Percentiles rank a stretch among this genome's conserved stretches.
phyloP scores from a whole-genome alignment of 192 early-diverging fungal genomes.

The Chytriomyces sp. region DNA sequence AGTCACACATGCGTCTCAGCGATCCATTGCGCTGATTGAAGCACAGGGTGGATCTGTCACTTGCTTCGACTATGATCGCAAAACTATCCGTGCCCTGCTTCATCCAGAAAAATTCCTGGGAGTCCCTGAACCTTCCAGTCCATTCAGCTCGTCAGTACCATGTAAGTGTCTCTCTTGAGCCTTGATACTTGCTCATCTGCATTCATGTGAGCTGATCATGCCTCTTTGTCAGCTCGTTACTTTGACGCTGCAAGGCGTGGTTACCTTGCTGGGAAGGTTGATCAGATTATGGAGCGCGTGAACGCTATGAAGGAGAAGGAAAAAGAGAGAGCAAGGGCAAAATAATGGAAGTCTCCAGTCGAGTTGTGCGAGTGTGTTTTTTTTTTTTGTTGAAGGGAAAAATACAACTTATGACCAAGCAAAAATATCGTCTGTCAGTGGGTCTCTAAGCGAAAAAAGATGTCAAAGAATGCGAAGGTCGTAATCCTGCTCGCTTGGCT shows the following conservation, averaged over 20 bases:
- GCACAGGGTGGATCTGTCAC: slow-evolving; percentile 79
- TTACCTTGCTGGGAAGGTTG: slow-evolving; percentile 63
- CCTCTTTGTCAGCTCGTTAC: slow-evolving; percentile 59
- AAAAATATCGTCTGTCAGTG: no score
- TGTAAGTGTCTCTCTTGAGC: slow-evolving; percentile 14
- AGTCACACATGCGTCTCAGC: slow-evolving; percentile 77
- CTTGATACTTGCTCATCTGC: neutral
- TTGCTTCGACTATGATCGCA: slow-evolving; percentile 77
- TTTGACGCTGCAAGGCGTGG: slow-evolving; percentile 71
- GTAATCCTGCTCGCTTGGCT: no score
- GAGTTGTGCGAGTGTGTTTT: no score
- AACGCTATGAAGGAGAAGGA: neutral
- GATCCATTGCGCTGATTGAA: slow-evolving; percentile 83
- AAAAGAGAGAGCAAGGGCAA: neutral
- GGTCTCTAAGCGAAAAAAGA: no score
- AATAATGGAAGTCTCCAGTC: no score
- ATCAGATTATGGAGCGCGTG: neutral
- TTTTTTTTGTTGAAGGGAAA: no score
- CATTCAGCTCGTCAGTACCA: slow-evolving; percentile 32
- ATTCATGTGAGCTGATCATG: neutral
- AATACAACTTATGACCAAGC: no score
- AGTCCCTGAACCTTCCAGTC: slow-evolving; percentile 68
- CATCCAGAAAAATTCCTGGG: slow-evolving; percentile 80
- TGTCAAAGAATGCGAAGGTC: no score
- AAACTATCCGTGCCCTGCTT: slow-evolving; percentile 75